phyloP scores from a whole-genome alignment of 768 basidiomycete genomes.

The Agrocybe chaxingu region DNA sequence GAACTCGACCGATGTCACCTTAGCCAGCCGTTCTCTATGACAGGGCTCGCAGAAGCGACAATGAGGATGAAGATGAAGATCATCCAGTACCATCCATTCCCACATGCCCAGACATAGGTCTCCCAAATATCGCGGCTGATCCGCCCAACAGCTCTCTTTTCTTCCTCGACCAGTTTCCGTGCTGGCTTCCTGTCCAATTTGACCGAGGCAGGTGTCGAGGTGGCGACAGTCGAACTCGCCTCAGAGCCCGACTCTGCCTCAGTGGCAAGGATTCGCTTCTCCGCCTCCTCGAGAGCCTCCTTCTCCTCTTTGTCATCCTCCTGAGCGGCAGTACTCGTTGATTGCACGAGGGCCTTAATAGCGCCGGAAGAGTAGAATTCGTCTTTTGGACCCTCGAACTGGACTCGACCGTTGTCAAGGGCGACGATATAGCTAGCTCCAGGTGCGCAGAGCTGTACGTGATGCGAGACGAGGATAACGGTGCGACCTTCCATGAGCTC shows the following conservation, averaged over 20 bases:
- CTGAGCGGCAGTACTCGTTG: slow-evolving; percentile 39
- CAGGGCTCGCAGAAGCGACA: slow-evolving; percentile 57
- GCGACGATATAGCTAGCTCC: slow-evolving; percentile 82
- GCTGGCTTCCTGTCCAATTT: slow-evolving; percentile 41
- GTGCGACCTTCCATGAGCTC: slow-evolving; percentile 80
- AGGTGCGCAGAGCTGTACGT: slow-evolving; percentile 83
- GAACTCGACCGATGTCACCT: slow-evolving; percentile 28
- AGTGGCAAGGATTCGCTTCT: slow-evolving; percentile 31
- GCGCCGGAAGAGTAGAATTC: slow-evolving; percentile 67
- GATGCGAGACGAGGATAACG: slow-evolving; percentile 91
- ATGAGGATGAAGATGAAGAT: slow-evolving; percentile 46
- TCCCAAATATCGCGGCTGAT: slow-evolving; percentile 63
- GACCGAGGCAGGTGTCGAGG: slow-evolving; percentile 17
- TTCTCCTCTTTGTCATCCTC: slow-evolving; percentile 58
- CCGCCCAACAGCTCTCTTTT: slow-evolving; percentile 66
- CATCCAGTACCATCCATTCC: slow-evolving; percentile 52
- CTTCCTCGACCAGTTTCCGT: slow-evolving; percentile 80
- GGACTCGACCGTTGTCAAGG: slow-evolving; percentile 74
- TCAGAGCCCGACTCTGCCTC: slow-evolving; percentile 39
- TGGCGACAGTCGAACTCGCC: slow-evolving; percentile 39
- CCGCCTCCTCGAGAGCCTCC: slow-evolving; percentile 40
- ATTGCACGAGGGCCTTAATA: slow-evolving; percentile 64
- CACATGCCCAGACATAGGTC: slow-evolving; percentile 28
- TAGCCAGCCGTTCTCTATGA: slow-evolving; percentile 69
- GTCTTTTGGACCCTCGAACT: slow-evolving; percentile 66